Evolutionary conservation across 2,329 filamentous ascomycete species (phyloP).

Genomic region (Amphichorda felina): DNA sequence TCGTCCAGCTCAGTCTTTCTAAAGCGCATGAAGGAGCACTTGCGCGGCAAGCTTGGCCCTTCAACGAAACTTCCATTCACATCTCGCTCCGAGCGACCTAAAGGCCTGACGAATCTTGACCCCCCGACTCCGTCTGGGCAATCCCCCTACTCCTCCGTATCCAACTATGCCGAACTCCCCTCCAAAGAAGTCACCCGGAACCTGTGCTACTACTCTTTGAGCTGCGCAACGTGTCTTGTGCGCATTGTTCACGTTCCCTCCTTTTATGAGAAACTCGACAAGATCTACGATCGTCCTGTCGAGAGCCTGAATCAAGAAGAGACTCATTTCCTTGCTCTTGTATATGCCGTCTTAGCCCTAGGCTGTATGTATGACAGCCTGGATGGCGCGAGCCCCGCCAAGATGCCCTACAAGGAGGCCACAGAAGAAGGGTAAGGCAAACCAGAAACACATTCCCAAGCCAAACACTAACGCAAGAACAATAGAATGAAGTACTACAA

Average conservation of each 20-base stretch:
- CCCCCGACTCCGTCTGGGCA: constrained; percentile 52
- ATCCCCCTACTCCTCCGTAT: constrained; percentile 46
- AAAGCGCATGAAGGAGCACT: constrained; percentile 75
- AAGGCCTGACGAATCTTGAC: constrained; percentile 48
- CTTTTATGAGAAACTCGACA: constrained; percentile 68
- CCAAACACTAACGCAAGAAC: constrained; percentile 3
- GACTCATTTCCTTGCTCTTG: constrained; percentile 54
- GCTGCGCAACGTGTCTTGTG: constrained; percentile 44
- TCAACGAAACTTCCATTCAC: constrained; percentile 49
- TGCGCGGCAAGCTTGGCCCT: constrained; percentile 62
- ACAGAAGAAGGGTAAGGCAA: constrained; percentile 43
- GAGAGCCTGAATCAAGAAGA: constrained; percentile 54
- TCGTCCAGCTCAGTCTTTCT: constrained; percentile 89
- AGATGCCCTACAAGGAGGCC: constrained; percentile 34
- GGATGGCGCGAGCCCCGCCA: constrained; percentile 37
- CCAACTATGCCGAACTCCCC: constrained; percentile 54
- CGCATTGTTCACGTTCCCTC: constrained; percentile 71
- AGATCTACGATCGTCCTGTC: constrained; percentile 59
- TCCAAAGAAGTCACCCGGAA: constrained; percentile 41
- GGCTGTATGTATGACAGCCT: constrained; percentile 60
- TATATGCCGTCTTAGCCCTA: constrained; percentile 60
- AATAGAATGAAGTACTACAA: constrained; percentile 63
- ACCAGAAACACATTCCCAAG: background rate
- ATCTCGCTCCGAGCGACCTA: constrained; percentile 34
- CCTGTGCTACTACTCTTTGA: constrained; percentile 43